A percentile compares a stretch with the other conserved stretches of the same genome.
These are phyloP conservation scores for Lasiosphaeriaceae sp. DNA, from an alignment of 495 filamentous ascomycete genomes.

Conservation along the genomic window DNA sequence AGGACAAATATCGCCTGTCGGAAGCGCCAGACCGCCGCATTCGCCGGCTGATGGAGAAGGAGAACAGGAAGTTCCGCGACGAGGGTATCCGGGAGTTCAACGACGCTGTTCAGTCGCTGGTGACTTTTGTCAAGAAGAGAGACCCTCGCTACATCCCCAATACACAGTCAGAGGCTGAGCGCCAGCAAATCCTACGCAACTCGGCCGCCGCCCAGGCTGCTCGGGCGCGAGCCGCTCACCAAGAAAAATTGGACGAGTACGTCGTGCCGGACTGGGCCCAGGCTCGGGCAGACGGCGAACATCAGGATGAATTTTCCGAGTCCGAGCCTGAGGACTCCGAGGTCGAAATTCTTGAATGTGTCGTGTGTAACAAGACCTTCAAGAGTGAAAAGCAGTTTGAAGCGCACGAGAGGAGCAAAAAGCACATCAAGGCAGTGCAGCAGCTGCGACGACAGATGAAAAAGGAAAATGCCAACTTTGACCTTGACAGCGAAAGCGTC, in stretches of 20 bases:
- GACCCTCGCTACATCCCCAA: slow-evolving; percentile 75
- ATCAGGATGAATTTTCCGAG: slow-evolving; percentile 37
- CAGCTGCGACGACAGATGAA: slow-evolving; percentile 78
- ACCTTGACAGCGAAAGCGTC: slow-evolving; percentile 40
- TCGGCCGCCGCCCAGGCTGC: slow-evolving; percentile 81
- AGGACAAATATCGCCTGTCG: slow-evolving; percentile 71
- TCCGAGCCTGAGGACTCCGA: slow-evolving; percentile 56
- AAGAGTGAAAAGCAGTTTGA: slow-evolving; percentile 90
- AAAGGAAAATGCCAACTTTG: slow-evolving; percentile 61
- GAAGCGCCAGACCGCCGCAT: slow-evolving; percentile 85
- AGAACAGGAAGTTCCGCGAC: slow-evolving; percentile 83
- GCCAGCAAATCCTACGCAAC: slow-evolving; percentile 74
- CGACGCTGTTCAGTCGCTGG: slow-evolving; percentile 80
- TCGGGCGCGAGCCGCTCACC: slow-evolving; percentile 73
- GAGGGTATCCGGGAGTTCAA: slow-evolving; percentile 85
- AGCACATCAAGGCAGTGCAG: slow-evolving; percentile 81
- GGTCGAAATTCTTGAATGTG: slow-evolving; percentile 73
- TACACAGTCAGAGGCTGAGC: slow-evolving; percentile 69
- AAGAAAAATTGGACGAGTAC: slow-evolving; percentile 61
- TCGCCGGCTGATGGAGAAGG: slow-evolving; percentile 87
- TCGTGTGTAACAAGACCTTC: slow-evolving; percentile 88
- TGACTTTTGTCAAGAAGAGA: slow-evolving; percentile 87
- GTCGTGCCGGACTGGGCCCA: slow-evolving; percentile 76
- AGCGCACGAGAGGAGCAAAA: slow-evolving; percentile 95
- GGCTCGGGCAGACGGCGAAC: slow-evolving; percentile 44